These are phyloP conservation scores for Tardiomyces blankii DNA, from an alignment of 1,139 yeast species.

Conservation along the genomic window DNA sequence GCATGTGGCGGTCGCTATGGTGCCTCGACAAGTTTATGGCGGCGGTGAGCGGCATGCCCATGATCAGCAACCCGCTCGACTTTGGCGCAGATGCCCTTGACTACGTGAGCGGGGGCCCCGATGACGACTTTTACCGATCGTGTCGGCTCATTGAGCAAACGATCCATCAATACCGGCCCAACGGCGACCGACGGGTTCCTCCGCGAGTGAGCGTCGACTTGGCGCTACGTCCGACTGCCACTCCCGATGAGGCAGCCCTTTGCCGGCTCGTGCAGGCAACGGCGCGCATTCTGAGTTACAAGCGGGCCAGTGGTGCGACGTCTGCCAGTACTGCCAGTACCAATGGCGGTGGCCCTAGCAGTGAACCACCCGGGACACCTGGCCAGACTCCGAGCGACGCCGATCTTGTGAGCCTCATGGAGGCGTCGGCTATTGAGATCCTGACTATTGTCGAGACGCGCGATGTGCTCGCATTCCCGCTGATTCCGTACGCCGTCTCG, in stretches of 20 bases:
- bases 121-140: constrained; percentile 22
- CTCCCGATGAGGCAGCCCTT: not conserved
- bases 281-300: constrained; percentile 10
- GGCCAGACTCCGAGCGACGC: not conserved
- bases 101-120: constrained; percentile 27
- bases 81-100: constrained; percentile 29
- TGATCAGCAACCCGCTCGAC: constrained; percentile 7
- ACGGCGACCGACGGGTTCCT: not conserved
- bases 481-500: constrained; percentile 20
- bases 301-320: constrained; percentile 13
- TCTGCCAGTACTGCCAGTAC: constrained; percentile 6
- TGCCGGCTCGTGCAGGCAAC: not conserved
- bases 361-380: not conserved
- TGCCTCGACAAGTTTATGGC: not conserved
- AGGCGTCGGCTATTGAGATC: constrained; percentile 11
- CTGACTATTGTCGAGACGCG: constrained; percentile 14
- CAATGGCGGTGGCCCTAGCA: constrained; percentile 9
- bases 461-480: constrained; percentile 17
- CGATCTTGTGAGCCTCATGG: not conserved
- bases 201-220: not conserved
- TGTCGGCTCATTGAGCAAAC: constrained; percentile 3
- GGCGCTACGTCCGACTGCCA: not conserved
- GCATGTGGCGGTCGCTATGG: constrained; percentile 5
- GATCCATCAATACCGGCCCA: not conserved
- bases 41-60: constrained; percentile 9